Conservation (phyloP, 371 early-diverging fungal genomes). For the Circinella umbellata region DNA sequence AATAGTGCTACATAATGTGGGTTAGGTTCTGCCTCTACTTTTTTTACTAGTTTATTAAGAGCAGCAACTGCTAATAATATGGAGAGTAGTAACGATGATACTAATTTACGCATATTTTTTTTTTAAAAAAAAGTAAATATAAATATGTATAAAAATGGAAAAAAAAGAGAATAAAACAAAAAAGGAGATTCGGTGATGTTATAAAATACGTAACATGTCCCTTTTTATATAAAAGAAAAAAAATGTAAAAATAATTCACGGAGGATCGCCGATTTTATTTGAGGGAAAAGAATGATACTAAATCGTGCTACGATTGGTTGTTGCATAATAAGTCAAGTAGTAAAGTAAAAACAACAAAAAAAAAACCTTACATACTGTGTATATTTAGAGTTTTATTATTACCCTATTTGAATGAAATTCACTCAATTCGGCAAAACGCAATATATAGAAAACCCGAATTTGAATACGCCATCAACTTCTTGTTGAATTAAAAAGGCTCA, state of each 20-base stretch:
- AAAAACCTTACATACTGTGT: neutral
- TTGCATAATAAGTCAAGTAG: neutral
- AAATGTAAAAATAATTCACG: neutral
- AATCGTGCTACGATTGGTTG: neutral
- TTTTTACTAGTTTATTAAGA: no score
- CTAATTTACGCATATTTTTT: neutral
- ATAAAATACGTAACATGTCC: no score
- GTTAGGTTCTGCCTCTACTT: slow-evolving; percentile 14
- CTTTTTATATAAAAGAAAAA: neutral
- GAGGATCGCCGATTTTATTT: slow-evolving; percentile 6
- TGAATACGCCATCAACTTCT: no score
- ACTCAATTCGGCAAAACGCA: slow-evolving; percentile 4
- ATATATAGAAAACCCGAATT: neutral
- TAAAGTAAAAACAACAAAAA: neutral
- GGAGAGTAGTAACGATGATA: neutral
- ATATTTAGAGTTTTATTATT: neutral
- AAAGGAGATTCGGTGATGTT: no score
- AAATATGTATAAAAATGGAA: no score
- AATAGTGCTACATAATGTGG: slow-evolving; percentile 37
- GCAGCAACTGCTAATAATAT: neutral
- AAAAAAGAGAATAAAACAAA: no score
- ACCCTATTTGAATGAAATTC: neutral
- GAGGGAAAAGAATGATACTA: neutral
- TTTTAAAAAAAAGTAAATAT: no score
- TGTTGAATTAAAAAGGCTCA: no score